Conservation (phyloP, 768 basidiomycete species). For the Amanita rimosa region DNA sequence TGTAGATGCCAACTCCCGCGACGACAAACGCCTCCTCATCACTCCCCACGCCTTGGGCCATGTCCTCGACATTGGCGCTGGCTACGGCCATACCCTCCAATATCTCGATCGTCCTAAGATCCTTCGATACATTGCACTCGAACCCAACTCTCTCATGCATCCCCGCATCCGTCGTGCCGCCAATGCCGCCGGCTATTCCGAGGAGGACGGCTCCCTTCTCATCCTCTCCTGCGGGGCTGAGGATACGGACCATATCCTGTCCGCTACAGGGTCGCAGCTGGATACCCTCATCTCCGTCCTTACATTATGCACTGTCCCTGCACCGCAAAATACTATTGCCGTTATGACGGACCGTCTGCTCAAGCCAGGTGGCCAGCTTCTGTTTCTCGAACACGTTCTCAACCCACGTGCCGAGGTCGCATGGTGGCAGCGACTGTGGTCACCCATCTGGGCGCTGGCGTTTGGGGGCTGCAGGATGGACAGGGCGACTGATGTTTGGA, state of each 20-base stretch:
- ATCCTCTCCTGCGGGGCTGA: slow-evolving; percentile 59
- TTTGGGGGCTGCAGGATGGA: slow-evolving; percentile 61
- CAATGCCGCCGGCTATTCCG: slow-evolving; percentile 36
- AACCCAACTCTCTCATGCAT: slow-evolving; percentile 64
- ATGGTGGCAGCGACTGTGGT: slow-evolving; percentile 69
- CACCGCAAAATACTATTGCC: slow-evolving; percentile 35
- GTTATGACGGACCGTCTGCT: slow-evolving; percentile 40
- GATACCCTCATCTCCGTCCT: slow-evolving; percentile 59
- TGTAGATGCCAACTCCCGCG: slow-evolving; percentile 29
- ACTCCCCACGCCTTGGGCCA: slow-evolving; percentile 43
- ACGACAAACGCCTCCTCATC: slow-evolving; percentile 36
- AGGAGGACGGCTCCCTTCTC: slow-evolving; percentile 38
- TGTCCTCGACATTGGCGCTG: slow-evolving; percentile 62
- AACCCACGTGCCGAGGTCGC: slow-evolving; percentile 41
- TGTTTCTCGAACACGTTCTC: slow-evolving; percentile 65
- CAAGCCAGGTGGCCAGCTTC: slow-evolving; percentile 49
- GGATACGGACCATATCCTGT: slow-evolving; percentile 36
- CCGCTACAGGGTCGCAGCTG: slow-evolving; percentile 22
- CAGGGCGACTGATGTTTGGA: slow-evolving; percentile 39
- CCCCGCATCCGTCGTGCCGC: slow-evolving; percentile 37
- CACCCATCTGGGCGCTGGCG: slow-evolving; percentile 48
- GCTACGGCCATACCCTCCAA: slow-evolving; percentile 48
- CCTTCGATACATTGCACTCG: slow-evolving; percentile 58
- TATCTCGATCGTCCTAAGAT: slow-evolving; percentile 49
- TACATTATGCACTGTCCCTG: slow-evolving; percentile 54